phyloP scores from a whole-genome alignment of 768 basidiomycete genomes.

The Collybia sp. region DNA sequence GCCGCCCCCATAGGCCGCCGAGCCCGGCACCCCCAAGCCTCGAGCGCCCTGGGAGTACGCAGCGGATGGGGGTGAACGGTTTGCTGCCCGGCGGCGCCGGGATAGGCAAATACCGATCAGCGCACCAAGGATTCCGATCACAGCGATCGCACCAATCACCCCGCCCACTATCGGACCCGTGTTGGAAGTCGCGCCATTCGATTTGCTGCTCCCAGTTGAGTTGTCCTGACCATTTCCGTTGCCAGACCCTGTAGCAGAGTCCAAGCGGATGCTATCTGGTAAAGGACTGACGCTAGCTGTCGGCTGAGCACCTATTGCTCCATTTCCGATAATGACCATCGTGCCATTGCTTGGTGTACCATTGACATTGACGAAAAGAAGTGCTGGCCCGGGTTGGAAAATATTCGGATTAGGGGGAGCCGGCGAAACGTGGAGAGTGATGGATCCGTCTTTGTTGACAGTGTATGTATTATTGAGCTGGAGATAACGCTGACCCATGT shows the following conservation, averaged over 20 bases:
- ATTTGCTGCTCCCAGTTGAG: conserved; percentile 8
- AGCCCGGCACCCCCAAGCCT: conserved; percentile 8
- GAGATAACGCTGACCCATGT: conserved; percentile 79
- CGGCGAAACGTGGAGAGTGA: conserved; percentile 77
- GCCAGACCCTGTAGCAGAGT: conserved; percentile 34
- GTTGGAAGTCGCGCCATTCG: conserved; percentile 20
- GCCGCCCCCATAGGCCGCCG: conserved; percentile 16
- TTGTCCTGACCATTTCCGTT: conserved; percentile 11
- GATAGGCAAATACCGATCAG: conserved; percentile 47
- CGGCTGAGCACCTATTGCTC: conserved; percentile 59
- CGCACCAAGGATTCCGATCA: conserved; percentile 46
- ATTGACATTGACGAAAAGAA: conserved; percentile 66
- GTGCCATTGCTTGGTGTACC: conserved; percentile 72
- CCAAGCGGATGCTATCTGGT: conserved; percentile 44
- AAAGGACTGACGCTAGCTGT: conserved; percentile 33
- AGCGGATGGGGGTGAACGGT: conserved; percentile 12
- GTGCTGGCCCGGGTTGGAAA: conserved; percentile 77
- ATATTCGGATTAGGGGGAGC: conserved; percentile 80
- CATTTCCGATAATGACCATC: conserved; percentile 64
- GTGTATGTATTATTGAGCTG: conserved; percentile 71
- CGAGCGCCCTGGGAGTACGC: conserved; percentile 19
- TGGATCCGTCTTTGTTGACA: conserved; percentile 70
- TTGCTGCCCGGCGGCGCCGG: conserved; percentile 42
- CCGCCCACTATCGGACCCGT: conserved; percentile 44
- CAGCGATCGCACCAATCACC: conserved; percentile 48